Base-by-base conservation (phyloP, 2,329 filamentous ascomycete species). In the Xylaria multiplex region DNA sequence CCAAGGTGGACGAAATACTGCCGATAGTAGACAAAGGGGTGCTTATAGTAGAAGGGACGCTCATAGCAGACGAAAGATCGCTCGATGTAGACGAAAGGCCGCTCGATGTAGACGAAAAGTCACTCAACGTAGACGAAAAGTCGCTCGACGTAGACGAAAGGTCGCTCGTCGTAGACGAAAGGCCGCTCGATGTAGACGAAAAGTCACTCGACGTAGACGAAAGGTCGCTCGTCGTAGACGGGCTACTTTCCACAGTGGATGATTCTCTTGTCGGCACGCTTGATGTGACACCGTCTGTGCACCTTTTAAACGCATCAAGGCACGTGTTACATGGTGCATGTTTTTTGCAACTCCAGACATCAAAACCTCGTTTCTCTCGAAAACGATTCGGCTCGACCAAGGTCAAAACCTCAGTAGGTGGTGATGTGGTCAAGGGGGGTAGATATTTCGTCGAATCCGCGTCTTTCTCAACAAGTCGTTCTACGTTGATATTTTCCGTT, bases 231-330 rank as follows among this genome's bases (percentile, higher is more conserved):
- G n/a, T n/a, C n/a, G n/a, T n/a, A n/a, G n/a, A n/a, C n/a, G n/a
- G n/a, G n/a, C n/a, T 50, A n/a, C 27, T 50, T 50, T 30, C 48
- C 49, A 35, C 30, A 52, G 49, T 54, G 5, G 19, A 54, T 40
- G 35, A 54, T 5, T 24, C n/a, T 54, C 14, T 19, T 40, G 50
- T n/a, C 19, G 32, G 9, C 11, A 24, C 9, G 32, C 46, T 27
- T 19, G 46, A 49, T 14, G 46, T 2, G 2, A 27, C 6, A 24
- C 22, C 8, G 22, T 27, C 27, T 2, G 27, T 27, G 27, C 27
- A 27, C 27, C 5, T 27, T 5, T 27, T 27, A 27, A 27, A 27
- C 5, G 27, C 2, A 27, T 27, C 27, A 5, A 27, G 5, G 27
- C 27, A 27, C 27, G 5, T 5, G 27, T 5, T 27, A 27, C 35